Evolutionary conservation across 2,329 filamentous ascomycete genomes (phyloP).

Genomic region (Dryadomyces quercus-mongolicae): DNA sequence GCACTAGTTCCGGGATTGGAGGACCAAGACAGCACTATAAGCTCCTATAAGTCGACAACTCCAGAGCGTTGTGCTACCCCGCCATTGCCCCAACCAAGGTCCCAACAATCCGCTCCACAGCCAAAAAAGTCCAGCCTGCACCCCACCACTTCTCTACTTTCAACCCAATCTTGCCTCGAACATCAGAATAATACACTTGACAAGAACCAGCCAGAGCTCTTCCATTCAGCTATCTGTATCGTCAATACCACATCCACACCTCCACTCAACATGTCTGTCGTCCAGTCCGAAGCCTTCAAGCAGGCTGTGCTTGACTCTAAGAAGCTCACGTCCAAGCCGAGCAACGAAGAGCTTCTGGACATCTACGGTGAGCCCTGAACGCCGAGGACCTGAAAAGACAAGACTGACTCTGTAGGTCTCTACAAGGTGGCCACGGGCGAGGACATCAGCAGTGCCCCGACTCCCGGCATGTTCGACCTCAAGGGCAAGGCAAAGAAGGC

Average conservation of each 20-base stretch:
- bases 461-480: constrained; percentile 59
- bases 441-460: constrained; percentile 41
- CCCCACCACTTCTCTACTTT: too few species aligned
- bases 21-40: too few species aligned
- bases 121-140: neutral
- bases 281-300: constrained; percentile 35
- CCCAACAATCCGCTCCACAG: neutral
- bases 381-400: neutral
- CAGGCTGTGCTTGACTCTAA: constrained; percentile 50
- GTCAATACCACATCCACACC: too few species aligned
- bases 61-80: neutral
- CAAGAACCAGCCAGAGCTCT: too few species aligned
- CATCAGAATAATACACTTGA: too few species aligned
- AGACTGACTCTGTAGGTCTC: constrained; percentile 28
- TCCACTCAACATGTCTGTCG: constrained; percentile 5
- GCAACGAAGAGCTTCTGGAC: constrained; percentile 51
- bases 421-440: constrained; percentile 47
- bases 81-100: neutral
- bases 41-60: too few species aligned
- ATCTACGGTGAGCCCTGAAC: constrained; percentile 35
- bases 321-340: constrained; percentile 54
- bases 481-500: constrained; percentile 70
- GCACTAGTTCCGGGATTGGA: too few species aligned
- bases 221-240: neutral
- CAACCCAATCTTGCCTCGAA: too few species aligned